Evolutionary conservation across 768 basidiomycete species (phyloP).

Genomic region (Rhodotorula diobovata): DNA sequence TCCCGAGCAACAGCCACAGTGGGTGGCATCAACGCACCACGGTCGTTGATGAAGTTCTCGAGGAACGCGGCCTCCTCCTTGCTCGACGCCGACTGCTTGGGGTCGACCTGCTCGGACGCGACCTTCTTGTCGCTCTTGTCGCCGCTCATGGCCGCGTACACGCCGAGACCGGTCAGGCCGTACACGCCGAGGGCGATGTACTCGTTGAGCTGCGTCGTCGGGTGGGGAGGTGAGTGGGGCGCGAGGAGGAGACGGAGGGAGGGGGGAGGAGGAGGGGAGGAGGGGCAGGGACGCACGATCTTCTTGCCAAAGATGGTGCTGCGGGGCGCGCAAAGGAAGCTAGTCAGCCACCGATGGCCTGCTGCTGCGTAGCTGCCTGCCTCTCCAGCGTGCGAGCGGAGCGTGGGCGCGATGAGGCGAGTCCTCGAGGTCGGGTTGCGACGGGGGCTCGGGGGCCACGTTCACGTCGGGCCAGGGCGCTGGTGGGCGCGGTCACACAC

Average conservation of each 20-base stretch:
- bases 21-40: neutral
- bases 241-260: neutral
- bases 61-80: constrained; percentile 32
- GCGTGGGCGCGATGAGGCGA: too few relatives aligned
- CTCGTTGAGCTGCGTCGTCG: neutral
- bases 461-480: too few relatives aligned
- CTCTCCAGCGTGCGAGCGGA: too few relatives aligned
- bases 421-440: neutral
- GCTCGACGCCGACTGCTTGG: constrained; percentile 17
- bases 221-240: neutral
- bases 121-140: constrained; percentile 5
- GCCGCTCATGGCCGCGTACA: constrained; percentile 23
- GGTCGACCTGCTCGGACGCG: neutral
- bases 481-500: too few relatives aligned
- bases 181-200: constrained; percentile 28
- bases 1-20: too few relatives aligned
- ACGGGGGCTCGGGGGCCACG: neutral
- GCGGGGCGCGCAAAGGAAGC: neutral
- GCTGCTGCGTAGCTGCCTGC: neutral
- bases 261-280: neutral
- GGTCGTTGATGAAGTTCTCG: constrained; percentile 35
- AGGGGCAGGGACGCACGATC: neutral
- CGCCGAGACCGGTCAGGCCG: constrained; percentile 31
- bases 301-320: constrained; percentile 9
- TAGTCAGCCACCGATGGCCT: neutral